Conservation (phyloP, 257 asterid species). For the Salvia miltiorrhiza region DNA sequence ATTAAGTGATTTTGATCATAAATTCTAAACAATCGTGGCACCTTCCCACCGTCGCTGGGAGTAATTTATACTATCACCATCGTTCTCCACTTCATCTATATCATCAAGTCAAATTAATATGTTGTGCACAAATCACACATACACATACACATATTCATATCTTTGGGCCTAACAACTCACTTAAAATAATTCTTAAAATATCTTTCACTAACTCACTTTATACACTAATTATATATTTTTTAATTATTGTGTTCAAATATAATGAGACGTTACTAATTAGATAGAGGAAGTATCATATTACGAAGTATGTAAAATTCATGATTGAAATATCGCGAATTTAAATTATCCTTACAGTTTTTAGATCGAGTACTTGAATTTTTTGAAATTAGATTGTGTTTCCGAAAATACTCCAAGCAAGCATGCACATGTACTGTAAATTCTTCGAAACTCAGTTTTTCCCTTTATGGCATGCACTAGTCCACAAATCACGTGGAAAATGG, state of each 20-base stretch:
- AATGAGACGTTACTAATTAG: too few species aligned
- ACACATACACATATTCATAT: not conserved
- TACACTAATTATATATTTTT: too few species aligned
- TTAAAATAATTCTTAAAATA: too few species aligned
- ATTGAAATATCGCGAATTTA: not conserved
- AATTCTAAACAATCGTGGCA: slow-evolving; percentile 1
- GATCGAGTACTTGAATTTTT: not conserved
- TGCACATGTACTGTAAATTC: too few species aligned
- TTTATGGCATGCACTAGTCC: not conserved
- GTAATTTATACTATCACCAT: not conserved
- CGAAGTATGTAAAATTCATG: too few species aligned
- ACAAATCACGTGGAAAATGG: not conserved
- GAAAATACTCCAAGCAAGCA: not conserved
- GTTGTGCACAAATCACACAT: not conserved
- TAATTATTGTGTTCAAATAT: too few species aligned
- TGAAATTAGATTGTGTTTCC: not conserved
- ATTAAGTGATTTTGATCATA: not conserved
- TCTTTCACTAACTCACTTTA: too few species aligned
- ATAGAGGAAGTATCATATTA: too few species aligned
- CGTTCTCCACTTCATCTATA: not conserved
- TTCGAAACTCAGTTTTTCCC: not conserved
- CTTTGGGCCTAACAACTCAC: too few species aligned
- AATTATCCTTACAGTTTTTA: not conserved
- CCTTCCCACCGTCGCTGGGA: slow-evolving; percentile 26
- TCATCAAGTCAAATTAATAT: slow-evolving; percentile 20